Base-by-base conservation (phyloP, 1,284 basidiomycete genomes). In the Puccinia hordei region DNA sequence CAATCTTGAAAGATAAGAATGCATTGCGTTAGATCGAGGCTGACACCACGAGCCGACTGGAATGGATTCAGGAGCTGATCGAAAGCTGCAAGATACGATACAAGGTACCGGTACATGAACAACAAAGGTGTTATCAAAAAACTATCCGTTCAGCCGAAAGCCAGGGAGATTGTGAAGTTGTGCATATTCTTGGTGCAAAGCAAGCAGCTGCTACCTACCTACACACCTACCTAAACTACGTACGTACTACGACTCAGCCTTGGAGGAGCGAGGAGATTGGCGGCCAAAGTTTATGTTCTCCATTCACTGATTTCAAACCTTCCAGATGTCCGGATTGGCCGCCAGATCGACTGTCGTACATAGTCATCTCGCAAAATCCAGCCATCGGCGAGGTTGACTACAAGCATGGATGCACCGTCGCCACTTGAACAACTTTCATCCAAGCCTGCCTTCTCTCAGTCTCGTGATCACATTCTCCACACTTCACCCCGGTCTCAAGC, bases 1-100 rank as follows among this genome's bases (percentile, higher is more conserved):
- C n/a, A 51, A 71, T 71, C 27, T 71, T 71, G 68, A 49, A 49
- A 51, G 68, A 71, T 71, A 49, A 71, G 68, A 71, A 51, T 71
- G 27, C 41, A 33, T 71, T 22, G 68, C 65, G 38, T 66, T 44
- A 35, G 65, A 27, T 41, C 33, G 24, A 44, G 53, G 57, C 57
- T 61, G 57, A 61, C 57, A 61, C 57, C 30, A 30, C 57, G 27
- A 35, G 27, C 30, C 27, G 30, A 61, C 5, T 9, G 2, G 57
- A n/a, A 24, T 12, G 57, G 57, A 61, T 61, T 61, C 57, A 61
- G 57, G 57, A 61, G 57, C 27, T 61, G 27, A 61, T 33, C 30
- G 57, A n/a, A 61, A 61, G 38, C 38, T 41, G 57, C 57, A 61
- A 61, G 57, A 61, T 61, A 61, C 30, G 57, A 61, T 33, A n/a